Conservation (phyloP, 805 yeast genomes). For the Starmerella bombicola region DNA sequence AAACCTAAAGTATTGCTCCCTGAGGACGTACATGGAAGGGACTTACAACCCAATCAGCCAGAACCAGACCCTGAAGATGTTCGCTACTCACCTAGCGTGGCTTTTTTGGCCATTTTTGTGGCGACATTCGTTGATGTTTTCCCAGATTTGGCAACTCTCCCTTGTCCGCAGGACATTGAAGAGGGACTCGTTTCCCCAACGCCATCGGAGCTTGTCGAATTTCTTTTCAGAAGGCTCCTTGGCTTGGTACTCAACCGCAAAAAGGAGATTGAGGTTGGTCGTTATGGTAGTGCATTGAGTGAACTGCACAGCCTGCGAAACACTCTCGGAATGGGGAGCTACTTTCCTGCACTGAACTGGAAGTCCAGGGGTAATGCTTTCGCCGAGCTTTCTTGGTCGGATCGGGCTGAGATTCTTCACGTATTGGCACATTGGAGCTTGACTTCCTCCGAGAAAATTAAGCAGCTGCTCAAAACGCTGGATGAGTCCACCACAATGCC, state of each 20-base stretch:
- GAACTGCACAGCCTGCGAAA: slow-evolving; percentile 27
- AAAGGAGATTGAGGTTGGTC: slow-evolving; percentile 31
- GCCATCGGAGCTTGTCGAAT: slow-evolving; percentile 22
- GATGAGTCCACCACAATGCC: slow-evolving; percentile 18
- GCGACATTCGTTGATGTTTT: slow-evolving; percentile 22
- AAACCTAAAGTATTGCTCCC: slow-evolving; percentile 21
- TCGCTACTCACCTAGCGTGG: slow-evolving; percentile 23
- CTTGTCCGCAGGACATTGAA: slow-evolving; percentile 35
- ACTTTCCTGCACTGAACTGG: slow-evolving; percentile 24
- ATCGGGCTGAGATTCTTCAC: slow-evolving; percentile 28
- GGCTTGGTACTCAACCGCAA: slow-evolving; percentile 32
- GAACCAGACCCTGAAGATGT: slow-evolving; percentile 21
- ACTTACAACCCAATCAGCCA: slow-evolving; percentile 20
- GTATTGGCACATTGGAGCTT: slow-evolving; percentile 29
- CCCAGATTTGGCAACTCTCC: slow-evolving; percentile 25
- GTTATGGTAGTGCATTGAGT: slow-evolving; percentile 30
- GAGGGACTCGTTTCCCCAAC: slow-evolving; percentile 25
- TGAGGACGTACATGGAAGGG: slow-evolving; percentile 26
- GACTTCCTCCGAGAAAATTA: slow-evolving; percentile 24
- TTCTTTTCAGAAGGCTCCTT: slow-evolving; percentile 27
- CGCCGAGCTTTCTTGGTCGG: slow-evolving; percentile 26
- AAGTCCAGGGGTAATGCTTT: slow-evolving; percentile 23
- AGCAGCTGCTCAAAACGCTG: slow-evolving; percentile 16
- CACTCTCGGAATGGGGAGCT: slow-evolving; percentile 24
- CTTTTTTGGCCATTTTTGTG: slow-evolving; percentile 22